A percentile compares a stretch with the other conserved stretches of the same genome.
phyloP scores from a whole-genome alignment of 225 moss, liverwort and hornwort genomes.

The Thuidium tamariscinum region DNA sequence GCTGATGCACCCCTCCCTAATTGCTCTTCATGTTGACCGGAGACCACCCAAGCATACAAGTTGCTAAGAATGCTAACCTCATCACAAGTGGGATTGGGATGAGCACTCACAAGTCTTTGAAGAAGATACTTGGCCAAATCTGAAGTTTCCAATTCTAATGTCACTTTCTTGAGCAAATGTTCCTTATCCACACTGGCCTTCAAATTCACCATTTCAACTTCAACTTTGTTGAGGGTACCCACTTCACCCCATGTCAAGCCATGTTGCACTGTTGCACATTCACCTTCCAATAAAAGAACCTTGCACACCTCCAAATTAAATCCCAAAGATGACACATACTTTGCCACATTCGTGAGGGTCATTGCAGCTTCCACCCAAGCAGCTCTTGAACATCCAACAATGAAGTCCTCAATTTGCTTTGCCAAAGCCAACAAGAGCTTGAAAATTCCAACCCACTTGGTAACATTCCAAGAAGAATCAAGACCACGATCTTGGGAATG shows the following conservation, averaged over 20 bases:
- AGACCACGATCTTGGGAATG: rapidly evolving
- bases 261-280: background rate
- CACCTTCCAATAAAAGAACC: background rate
- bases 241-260: background rate
- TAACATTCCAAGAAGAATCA: background rate
- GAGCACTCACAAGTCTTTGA: background rate
- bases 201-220: background rate
- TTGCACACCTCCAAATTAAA: background rate
- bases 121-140: background rate
- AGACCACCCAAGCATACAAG: background rate
- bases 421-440: background rate
- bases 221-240: background rate
- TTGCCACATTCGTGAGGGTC: background rate
- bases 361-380: background rate
- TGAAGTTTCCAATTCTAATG: background rate
- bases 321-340: background rate
- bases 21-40: too few species aligned
- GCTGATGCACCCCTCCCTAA: background rate
- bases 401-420: background rate
- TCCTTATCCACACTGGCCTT: background rate
- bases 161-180: background rate
- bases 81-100: background rate
- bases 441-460: background rate
- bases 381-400: rapidly evolving
- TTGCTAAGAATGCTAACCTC: background rate